A percentile compares a stretch with the other conserved stretches of the same genome.
phyloP scores from a whole-genome alignment of 768 basidiomycete species.

The Lactarius akahatsu region DNA sequence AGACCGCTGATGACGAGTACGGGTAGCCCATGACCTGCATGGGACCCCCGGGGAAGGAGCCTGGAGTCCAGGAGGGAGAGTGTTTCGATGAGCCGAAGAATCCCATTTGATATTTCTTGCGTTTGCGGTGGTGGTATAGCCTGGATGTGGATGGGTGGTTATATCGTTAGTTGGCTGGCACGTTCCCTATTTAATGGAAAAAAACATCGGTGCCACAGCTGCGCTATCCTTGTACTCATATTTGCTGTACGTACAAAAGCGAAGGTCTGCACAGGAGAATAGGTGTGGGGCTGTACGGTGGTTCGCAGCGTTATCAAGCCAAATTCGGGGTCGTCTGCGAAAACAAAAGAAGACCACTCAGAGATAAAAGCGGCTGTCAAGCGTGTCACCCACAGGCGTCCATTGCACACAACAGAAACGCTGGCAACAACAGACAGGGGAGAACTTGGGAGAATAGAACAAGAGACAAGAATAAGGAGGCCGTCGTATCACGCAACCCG shows the following conservation, averaged over 20 bases:
- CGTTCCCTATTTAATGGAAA: too few species aligned
- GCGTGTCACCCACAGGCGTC: neutral
- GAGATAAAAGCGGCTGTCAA: neutral
- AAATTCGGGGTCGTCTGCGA: neutral
- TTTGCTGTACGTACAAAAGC: too few species aligned
- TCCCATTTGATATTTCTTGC: neutral
- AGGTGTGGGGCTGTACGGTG: too few species aligned
- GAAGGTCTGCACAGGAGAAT: too few species aligned
- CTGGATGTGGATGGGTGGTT: too few species aligned
- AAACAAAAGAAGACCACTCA: neutral
- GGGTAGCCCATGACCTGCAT: neutral
- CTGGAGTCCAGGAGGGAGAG: conserved; percentile 3
- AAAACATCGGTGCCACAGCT: too few species aligned
- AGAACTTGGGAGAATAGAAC: neutral
- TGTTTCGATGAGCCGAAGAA: neutral
- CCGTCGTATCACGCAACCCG: neutral
- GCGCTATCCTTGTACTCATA: too few species aligned
- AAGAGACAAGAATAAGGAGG: conserved; percentile 2
- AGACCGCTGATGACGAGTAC: neutral
- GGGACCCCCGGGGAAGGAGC: conserved; percentile 4
- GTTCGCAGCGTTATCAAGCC: neutral
- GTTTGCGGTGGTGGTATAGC: neutral
- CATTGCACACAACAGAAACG: neutral
- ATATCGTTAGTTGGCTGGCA: too few species aligned
- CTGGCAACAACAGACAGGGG: neutral